Evolutionary conservation across 179 eudicot species (phyloP).

Genomic region (Heliamphora pulchella): DNA sequence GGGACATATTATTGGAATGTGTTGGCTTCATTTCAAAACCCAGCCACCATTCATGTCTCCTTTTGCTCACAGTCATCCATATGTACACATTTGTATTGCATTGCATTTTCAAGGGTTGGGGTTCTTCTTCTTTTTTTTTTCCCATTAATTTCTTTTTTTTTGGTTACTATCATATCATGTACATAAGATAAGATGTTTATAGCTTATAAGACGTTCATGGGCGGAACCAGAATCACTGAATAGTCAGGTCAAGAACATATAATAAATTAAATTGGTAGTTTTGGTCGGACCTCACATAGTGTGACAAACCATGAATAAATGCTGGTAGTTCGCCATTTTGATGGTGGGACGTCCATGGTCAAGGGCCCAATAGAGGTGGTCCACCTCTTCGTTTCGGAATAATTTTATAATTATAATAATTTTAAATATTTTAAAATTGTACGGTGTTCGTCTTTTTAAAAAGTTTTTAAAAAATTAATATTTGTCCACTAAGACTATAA

Average conservation of each 20-base stretch:
- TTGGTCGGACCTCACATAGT: background rate
- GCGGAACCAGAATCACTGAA: background rate
- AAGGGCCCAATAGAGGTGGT: no score
- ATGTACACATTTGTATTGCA: background rate
- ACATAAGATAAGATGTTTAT: background rate
- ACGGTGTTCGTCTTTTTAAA: no score
- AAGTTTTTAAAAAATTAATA: no score
- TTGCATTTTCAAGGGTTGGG: background rate
- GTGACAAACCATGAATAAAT: background rate
- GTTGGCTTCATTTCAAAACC: background rate
- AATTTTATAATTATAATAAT: no score
- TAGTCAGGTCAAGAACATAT: background rate
- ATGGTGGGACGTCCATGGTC: background rate
- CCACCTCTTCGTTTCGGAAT: no score
- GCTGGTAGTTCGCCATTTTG: conserved; percentile 12
- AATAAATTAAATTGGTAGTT: background rate
- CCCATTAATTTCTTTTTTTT: background rate
- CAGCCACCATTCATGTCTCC: no score
- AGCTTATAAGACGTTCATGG: background rate
- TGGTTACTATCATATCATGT: background rate
- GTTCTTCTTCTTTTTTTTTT: background rate
- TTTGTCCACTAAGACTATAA: no score
- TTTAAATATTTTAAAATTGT: no score
- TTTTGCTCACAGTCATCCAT: conserved; percentile 1
- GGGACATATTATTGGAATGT: background rate